Conservation (phyloP, 169 alveolate species). For the Plasmodium adleri region DNA sequence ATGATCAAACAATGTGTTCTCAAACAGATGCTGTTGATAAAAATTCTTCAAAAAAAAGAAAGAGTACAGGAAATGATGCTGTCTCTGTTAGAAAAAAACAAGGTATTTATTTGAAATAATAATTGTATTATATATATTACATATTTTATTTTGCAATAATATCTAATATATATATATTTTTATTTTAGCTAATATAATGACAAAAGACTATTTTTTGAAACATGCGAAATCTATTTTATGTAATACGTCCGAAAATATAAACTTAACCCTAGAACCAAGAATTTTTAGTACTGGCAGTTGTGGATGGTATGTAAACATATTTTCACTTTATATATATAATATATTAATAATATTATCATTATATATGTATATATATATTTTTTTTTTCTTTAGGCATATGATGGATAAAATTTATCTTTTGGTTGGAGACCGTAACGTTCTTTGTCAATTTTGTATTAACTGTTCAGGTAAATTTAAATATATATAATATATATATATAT, state of each 20-base stretch:
- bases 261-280: constrained; percentile 79
- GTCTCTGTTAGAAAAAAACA: constrained; percentile 66
- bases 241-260: constrained; percentile 58
- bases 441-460: constrained; percentile 85
- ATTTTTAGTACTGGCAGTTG: constrained; percentile 84
- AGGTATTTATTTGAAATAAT: constrained; percentile 23
- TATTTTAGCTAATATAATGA: constrained; percentile 80
- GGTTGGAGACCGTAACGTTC: constrained; percentile 80
- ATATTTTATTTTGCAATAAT: not conserved
- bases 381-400: constrained; percentile 71
- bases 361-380: too few species aligned
- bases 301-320: constrained; percentile 80
- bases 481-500: constrained; percentile 17
- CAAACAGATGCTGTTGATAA: constrained; percentile 47
- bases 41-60: constrained; percentile 64
- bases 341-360: constrained; percentile 5
- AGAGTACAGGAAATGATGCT: constrained; percentile 19
- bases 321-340: constrained; percentile 12
- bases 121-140: not conserved
- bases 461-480: constrained; percentile 79
- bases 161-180: constrained; percentile 3
- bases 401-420: constrained; percentile 78
- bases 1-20: constrained; percentile 30
- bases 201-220: constrained; percentile 77
- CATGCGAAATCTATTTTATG: constrained; percentile 76